Conservation (phyloP, 306 rosid species). For the Senna tora region DNA sequence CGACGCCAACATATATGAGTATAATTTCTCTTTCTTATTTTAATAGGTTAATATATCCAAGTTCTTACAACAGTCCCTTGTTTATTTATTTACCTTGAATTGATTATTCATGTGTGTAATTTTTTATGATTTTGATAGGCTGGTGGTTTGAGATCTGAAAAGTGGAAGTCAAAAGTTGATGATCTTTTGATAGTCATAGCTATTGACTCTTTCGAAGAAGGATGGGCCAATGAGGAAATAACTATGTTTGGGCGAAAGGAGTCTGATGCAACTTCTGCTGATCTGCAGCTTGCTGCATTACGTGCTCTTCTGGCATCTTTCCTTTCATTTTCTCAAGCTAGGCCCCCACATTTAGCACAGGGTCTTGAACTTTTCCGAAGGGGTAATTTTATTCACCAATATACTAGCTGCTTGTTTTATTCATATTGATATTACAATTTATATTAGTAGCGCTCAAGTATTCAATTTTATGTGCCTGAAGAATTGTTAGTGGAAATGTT, state of each 20-base stretch:
- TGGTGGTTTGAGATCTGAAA: constrained; percentile 64
- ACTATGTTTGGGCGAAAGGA: constrained; percentile 49
- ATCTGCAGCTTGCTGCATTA: constrained; percentile 80
- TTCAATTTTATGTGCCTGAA: constrained; percentile 2
- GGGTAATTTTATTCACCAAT: constrained; percentile 56
- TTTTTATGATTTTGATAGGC: constrained; percentile 54
- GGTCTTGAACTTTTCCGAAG: constrained; percentile 82
- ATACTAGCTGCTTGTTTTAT: constrained; percentile 11
- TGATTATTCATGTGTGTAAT: neutral
- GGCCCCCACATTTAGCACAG: constrained; percentile 69
- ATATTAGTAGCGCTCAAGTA: constrained; percentile 7
- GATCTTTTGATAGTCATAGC: constrained; percentile 61
- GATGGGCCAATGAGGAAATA: constrained; percentile 49
- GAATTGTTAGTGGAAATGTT: neutral
- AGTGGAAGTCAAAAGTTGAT: constrained; percentile 69
- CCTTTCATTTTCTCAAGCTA: constrained; percentile 58
- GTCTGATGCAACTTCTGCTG: constrained; percentile 46
- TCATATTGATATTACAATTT: constrained; percentile 23
- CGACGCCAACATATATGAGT: too few relatives aligned
- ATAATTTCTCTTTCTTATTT: too few relatives aligned
- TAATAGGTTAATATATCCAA: constrained; percentile 6
- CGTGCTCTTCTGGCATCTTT: constrained; percentile 82
- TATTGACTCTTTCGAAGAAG: constrained; percentile 56
- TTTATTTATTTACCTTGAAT: constrained; percentile 10
- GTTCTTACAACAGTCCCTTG: neutral